Conservation (phyloP, 2,329 filamentous ascomycete genomes). For the Scedosporium minutisporum region DNA sequence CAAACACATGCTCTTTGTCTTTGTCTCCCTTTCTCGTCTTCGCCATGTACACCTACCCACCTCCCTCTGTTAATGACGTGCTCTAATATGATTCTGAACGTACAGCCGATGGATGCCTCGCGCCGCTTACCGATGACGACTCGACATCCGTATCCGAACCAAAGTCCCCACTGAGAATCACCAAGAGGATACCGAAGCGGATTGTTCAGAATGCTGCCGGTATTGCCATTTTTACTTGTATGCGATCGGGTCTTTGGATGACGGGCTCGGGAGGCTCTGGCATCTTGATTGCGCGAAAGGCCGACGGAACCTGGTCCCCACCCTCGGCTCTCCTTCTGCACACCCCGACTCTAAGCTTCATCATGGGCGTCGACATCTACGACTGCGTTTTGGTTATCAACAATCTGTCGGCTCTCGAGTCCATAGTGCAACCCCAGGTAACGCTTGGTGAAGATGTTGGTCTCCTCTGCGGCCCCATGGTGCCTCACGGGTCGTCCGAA, state of each 20-base stretch:
- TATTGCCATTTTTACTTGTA: slow-evolving; percentile 88
- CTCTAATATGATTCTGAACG: not conserved
- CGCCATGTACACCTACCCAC: not conserved
- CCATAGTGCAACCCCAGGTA: slow-evolving; percentile 69
- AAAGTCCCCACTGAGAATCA: slow-evolving; percentile 43
- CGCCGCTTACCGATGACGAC: slow-evolving; percentile 28
- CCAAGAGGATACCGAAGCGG: slow-evolving; percentile 75
- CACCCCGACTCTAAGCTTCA: slow-evolving; percentile 78
- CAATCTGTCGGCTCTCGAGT: slow-evolving; percentile 71
- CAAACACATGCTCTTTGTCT: slow-evolving; percentile 7
- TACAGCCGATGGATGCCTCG: slow-evolving; percentile 47
- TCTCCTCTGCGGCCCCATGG: slow-evolving; percentile 66
- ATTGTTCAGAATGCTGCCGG: slow-evolving; percentile 86
- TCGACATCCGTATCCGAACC: slow-evolving; percentile 22
- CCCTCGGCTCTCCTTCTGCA: slow-evolving; percentile 87
- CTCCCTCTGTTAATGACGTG: not conserved
- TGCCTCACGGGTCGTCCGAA: slow-evolving; percentile 40
- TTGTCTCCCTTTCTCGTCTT: slow-evolving; percentile 11
- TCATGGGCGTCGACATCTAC: slow-evolving; percentile 89
- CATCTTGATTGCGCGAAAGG: slow-evolving; percentile 71
- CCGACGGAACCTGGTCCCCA: slow-evolving; percentile 83
- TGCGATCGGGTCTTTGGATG: slow-evolving; percentile 87
- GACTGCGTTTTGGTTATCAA: slow-evolving; percentile 93
- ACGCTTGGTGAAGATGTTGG: slow-evolving; percentile 76
- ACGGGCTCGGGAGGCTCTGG: slow-evolving; percentile 87